Percentiles rank a stretch among this genome's conserved stretches.
Conservation (phyloP, 176 grass and related monocot genomes). For the Urochloa ruziziensis region DNA sequence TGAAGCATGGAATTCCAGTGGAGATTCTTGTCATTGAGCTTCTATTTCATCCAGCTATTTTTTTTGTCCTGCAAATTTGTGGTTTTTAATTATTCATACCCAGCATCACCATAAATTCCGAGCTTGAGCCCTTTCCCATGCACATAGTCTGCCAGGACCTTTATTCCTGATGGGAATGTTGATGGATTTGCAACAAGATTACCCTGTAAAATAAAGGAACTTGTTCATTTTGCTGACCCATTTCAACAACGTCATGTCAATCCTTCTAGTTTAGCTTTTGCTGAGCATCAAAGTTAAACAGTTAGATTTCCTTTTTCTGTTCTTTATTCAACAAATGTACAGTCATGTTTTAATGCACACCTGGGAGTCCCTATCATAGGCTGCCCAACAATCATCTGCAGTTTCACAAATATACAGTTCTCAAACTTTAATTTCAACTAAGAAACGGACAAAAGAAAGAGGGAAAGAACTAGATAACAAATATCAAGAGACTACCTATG, state of each 20-base stretch:
- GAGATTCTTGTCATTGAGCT: neutral
- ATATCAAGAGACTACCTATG: conserved; percentile 29
- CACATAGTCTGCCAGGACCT: conserved; percentile 43
- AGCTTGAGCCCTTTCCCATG: conserved; percentile 50
- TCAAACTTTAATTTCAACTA: neutral
- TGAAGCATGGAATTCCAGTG: neutral
- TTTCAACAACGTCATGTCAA: neutral
- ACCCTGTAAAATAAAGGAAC: conserved; percentile 27
- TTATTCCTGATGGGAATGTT: conserved; percentile 53
- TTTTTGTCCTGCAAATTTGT: neutral
- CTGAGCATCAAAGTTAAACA: neutral
- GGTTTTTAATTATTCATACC: conserved; percentile 15
- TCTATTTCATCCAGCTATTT: neutral
- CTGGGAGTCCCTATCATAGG: conserved; percentile 39
- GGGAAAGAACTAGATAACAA: neutral
- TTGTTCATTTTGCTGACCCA: neutral
- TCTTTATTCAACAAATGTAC: neutral
- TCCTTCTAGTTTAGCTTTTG: neutral
- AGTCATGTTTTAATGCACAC: neutral
- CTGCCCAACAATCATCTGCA: conserved; percentile 54
- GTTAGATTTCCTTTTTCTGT: neutral
- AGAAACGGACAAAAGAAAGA: neutral
- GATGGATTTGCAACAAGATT: conserved; percentile 38
- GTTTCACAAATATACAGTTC: neutral
- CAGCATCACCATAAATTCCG: conserved; percentile 50